A percentile compares a stretch with the other conserved stretches of the same genome.
Evolutionary conservation across 345 rosid genomes (phyloP).

Genomic region (Lenwebbia sp.): DNA sequence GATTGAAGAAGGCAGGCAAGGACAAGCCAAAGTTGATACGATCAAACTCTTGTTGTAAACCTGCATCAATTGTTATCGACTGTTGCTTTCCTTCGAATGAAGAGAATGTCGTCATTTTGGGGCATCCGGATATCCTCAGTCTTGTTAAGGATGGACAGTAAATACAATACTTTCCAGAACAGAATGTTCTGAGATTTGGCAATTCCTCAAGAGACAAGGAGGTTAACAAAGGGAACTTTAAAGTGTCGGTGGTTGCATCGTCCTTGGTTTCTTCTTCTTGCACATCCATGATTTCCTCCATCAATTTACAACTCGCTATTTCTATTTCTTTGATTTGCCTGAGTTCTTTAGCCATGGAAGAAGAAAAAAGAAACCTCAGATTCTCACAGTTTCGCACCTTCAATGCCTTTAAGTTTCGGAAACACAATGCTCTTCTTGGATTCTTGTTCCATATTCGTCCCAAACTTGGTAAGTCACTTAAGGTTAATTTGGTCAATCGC

Average conservation of each 20-base stretch:
- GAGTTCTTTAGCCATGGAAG: constrained; percentile 3
- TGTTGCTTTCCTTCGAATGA: too few species aligned
- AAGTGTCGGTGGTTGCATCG: too few species aligned
- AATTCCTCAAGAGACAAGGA: too few species aligned
- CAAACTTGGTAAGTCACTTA: neutral
- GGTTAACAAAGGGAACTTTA: too few species aligned
- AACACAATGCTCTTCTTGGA: neutral
- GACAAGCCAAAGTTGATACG: neutral
- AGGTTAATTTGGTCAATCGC: neutral
- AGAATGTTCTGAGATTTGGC: too few species aligned
- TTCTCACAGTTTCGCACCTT: neutral
- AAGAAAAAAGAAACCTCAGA: constrained; percentile 1
- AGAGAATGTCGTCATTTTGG: too few species aligned
- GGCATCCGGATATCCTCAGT: too few species aligned
- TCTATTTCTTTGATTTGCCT: neutral
- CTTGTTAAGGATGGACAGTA: too few species aligned
- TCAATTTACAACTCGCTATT: neutral
- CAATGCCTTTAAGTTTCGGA: neutral
- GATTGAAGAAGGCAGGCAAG: neutral
- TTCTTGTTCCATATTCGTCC: neutral
- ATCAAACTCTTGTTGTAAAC: too few species aligned
- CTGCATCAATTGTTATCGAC: too few species aligned
- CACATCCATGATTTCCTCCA: constrained; percentile 1
- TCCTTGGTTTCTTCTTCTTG: neutral
- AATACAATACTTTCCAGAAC: too few species aligned